Percentiles rank a stretch among this genome's conserved stretches.
These are phyloP conservation scores for Urostyla sp. DNA, from an alignment of 73 alveolate species.

Conservation along the genomic window DNA sequence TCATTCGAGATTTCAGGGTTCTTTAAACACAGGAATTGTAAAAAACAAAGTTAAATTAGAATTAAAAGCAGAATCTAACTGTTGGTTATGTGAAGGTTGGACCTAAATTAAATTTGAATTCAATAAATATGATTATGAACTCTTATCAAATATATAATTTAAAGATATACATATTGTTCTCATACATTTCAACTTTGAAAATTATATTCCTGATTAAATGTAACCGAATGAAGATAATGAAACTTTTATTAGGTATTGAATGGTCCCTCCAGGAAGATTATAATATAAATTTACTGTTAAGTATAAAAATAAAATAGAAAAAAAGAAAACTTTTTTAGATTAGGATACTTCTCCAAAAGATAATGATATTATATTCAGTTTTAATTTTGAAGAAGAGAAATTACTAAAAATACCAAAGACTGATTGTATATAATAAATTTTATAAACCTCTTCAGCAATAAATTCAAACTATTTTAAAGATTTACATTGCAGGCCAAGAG, in stretches of 20 bases:
- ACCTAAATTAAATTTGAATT: constrained; percentile 83
- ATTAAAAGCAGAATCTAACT: constrained; percentile 61
- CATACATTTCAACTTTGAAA: constrained; percentile 77
- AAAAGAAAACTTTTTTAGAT: neutral
- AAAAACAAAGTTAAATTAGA: constrained; percentile 23
- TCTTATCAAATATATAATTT: neutral
- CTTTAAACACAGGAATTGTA: constrained; percentile 46
- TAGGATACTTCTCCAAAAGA: neutral
- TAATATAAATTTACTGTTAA: constrained; percentile 20
- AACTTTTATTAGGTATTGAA: constrained; percentile 66
- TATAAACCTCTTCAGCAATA: constrained; percentile 30
- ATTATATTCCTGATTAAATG: constrained; percentile 73
- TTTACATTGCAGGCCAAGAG: constrained; percentile 69
- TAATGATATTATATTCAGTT: neutral
- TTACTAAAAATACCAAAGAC: neutral
- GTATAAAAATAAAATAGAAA: neutral
- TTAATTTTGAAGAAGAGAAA: neutral
- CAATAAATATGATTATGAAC: constrained; percentile 36
- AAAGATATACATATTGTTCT: constrained; percentile 47
- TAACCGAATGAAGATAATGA: constrained; percentile 38
- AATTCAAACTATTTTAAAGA: constrained; percentile 42
- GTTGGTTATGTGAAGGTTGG: constrained; percentile 99
- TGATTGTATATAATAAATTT: neutral
- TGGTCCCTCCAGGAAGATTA: constrained; percentile 83
- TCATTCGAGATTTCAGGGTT: constrained; percentile 23